Evolutionary conservation across 495 filamentous ascomycete genomes (phyloP), one percentile per base, ranked within the genome.

Genomic region (Xylaria intraflava): DNA sequence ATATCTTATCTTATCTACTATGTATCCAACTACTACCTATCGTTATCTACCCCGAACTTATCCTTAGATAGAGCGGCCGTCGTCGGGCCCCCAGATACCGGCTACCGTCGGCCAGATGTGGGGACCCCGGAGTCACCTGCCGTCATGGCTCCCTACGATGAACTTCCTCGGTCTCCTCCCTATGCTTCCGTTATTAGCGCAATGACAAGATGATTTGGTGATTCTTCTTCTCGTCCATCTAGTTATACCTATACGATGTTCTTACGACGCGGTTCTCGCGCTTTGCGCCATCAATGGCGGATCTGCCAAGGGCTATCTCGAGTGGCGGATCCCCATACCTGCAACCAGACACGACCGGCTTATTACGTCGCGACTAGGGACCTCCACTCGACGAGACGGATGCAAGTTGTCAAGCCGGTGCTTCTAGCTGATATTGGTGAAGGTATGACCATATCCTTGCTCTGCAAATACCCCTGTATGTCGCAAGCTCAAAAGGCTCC

Each of bases 351-450:
- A 17, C 35, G 35, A 11, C 2, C 35, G 46, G 53, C 30, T 16
- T 56, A 49, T 29, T 45, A 39, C 39, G 45, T 71, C 59, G 63
- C 69, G 70, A 27, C 66, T 43, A 68, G 69, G 55, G 59, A 62
- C 17, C 90, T 96, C 62, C 85, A 89, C 59, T 72, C 75, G 14
- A 77, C 83, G 24, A 62, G 77, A 44, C 70, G 70, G 53, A 65
- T 82, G 19, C 76, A 76, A 55, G 81, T 77, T 2, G 78, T 95
- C 20, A 90, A 88, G 68, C 91, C 94, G 16, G 95, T 96, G 62
- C 68, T 95, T 35, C 73, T 99, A 33, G 92, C 93, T 58, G 94
- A 99, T 72, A 95, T 96, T 63, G 94, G 94, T 19, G 94, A 99
- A 79, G 94, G 91, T 91, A 65, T 8, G 46, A 14, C 12, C 61